These are phyloP conservation scores for Saturnispora halmiae DNA, from an alignment of 805 yeast genomes.

Conservation along the genomic window DNA sequence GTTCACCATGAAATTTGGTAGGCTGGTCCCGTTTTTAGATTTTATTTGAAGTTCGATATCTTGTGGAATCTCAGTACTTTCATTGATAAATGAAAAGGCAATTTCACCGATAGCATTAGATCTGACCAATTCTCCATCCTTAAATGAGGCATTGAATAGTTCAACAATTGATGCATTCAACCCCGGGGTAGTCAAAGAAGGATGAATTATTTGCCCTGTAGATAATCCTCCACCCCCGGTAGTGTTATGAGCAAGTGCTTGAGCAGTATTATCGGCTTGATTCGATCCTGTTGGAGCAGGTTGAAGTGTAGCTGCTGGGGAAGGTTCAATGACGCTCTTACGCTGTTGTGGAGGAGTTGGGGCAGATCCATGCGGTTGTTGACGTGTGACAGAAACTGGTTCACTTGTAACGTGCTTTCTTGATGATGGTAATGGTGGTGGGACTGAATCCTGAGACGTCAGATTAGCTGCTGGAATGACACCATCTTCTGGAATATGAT, in stretches of 20 bases:
- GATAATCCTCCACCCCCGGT: constrained; percentile 28
- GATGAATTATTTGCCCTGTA: constrained; percentile 38
- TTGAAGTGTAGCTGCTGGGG: constrained; percentile 7
- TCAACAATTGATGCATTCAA: constrained; percentile 83
- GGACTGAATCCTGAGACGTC: constrained; percentile 4
- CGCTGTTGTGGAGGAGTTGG: constrained; percentile 30
- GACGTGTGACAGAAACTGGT: constrained; percentile 8
- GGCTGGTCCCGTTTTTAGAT: constrained; percentile 33
- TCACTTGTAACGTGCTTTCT: constrained; percentile 23
- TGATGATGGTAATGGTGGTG: constrained; percentile 30
- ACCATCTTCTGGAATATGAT: constrained; percentile 4
- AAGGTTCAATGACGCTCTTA: constrained; percentile 17
- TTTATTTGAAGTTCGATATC: constrained; percentile 34
- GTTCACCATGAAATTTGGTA: constrained; percentile 42
- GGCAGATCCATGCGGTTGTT: constrained; percentile 24
- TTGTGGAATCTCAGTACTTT: constrained; percentile 29
- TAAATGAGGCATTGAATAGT: constrained; percentile 63
- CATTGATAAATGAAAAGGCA: constrained; percentile 58
- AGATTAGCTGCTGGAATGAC: constrained; percentile 14
- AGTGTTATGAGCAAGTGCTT: constrained; percentile 28
- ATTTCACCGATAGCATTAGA: constrained; percentile 76
- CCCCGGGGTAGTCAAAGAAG: constrained; percentile 48
- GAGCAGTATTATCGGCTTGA: constrained; percentile 38
- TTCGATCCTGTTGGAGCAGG: constrained; percentile 17
- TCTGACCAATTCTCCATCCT: constrained; percentile 51